Conservation (phyloP, 2,329 filamentous ascomycete species). For the Curvularia lunata region DNA sequence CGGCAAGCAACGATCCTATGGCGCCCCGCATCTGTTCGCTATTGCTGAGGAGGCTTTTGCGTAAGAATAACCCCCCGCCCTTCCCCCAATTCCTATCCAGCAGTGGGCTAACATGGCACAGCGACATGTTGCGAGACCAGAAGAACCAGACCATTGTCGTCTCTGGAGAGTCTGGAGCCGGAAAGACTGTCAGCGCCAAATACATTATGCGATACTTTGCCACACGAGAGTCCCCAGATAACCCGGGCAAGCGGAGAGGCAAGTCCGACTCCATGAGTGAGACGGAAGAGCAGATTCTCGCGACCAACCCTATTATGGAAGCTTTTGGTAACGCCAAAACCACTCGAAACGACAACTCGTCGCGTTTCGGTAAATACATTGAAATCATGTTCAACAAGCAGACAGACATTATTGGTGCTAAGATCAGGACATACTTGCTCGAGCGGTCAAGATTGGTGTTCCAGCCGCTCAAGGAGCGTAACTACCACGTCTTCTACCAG, state of each 20-base stretch:
- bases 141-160: slow-evolving; percentile 99
- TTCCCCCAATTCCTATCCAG: background rate
- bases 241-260: slow-evolving; percentile 80
- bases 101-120: slow-evolving; percentile 49
- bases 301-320: slow-evolving; percentile 99
- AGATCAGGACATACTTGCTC: slow-evolving; percentile 93
- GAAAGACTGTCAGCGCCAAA: slow-evolving; percentile 98
- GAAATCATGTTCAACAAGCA: slow-evolving; percentile 98
- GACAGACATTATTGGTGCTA: slow-evolving; percentile 96
- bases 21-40: slow-evolving; percentile 96
- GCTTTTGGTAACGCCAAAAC: slow-evolving; percentile 99
- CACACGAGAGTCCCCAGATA: slow-evolving; percentile 91
- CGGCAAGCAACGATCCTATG: slow-evolving; percentile 92
- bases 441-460: slow-evolving; percentile 96
- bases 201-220: slow-evolving; percentile 99
- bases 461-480: slow-evolving; percentile 95
- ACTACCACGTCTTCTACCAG: slow-evolving; percentile 99
- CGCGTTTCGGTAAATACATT: slow-evolving; percentile 98
- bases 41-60: slow-evolving; percentile 99
- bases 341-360: slow-evolving; percentile 99
- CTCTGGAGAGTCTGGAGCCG: slow-evolving; percentile 98
- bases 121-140: slow-evolving; percentile 94
- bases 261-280: slow-evolving; percentile 85
- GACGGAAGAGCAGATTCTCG: slow-evolving; percentile 97
- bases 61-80: slow-evolving; percentile 60